Evolutionary conservation across 192 early-diverging fungal species (phyloP).

Genomic region (Dissophora globulifera): DNA sequence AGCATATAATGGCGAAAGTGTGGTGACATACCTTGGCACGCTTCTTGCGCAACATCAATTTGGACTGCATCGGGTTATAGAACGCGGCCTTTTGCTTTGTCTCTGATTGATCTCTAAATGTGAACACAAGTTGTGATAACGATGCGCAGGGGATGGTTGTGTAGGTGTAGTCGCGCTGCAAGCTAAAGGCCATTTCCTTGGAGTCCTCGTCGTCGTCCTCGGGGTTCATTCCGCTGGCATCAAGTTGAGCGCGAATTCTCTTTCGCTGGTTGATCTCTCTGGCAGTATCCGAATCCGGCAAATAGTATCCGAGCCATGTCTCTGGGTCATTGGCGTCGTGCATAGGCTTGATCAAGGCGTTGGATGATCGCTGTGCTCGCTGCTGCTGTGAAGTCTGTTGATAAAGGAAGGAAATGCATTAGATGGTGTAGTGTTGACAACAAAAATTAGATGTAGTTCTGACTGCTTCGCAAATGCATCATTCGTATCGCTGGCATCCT

Average conservation of each 20-base stretch:
- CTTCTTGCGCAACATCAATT: slow-evolving; percentile 53
- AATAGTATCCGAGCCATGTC: slow-evolving; percentile 47
- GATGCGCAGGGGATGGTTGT: slow-evolving; percentile 39
- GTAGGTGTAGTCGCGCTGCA: slow-evolving; percentile 52
- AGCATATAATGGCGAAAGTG: too few species aligned
- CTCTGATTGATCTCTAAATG: slow-evolving; percentile 35
- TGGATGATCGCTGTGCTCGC: slow-evolving; percentile 44
- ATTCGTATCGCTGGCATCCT: not conserved
- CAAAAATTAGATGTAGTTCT: too few species aligned
- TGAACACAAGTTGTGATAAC: slow-evolving; percentile 43
- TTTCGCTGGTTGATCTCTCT: slow-evolving; percentile 41
- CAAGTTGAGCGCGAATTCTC: slow-evolving; percentile 22
- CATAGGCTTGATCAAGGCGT: slow-evolving; percentile 50
- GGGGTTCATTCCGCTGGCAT: slow-evolving; percentile 19
- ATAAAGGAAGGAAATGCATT: too few species aligned
- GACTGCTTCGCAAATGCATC: too few species aligned
- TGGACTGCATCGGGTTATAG: slow-evolving; percentile 51
- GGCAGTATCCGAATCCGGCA: slow-evolving; percentile 42
- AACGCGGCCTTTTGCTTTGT: slow-evolving; percentile 39
- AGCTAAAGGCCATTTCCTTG: slow-evolving; percentile 16
- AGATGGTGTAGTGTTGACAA: too few species aligned
- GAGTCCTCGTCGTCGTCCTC: slow-evolving; percentile 30
- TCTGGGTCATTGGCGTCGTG: slow-evolving; percentile 45
- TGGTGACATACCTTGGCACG: slow-evolving; percentile 53
- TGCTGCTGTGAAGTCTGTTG: slow-evolving; percentile 34